Evolutionary conservation across 768 basidiomycete genomes (phyloP).

Genomic region (Boletus eberwhitei): DNA sequence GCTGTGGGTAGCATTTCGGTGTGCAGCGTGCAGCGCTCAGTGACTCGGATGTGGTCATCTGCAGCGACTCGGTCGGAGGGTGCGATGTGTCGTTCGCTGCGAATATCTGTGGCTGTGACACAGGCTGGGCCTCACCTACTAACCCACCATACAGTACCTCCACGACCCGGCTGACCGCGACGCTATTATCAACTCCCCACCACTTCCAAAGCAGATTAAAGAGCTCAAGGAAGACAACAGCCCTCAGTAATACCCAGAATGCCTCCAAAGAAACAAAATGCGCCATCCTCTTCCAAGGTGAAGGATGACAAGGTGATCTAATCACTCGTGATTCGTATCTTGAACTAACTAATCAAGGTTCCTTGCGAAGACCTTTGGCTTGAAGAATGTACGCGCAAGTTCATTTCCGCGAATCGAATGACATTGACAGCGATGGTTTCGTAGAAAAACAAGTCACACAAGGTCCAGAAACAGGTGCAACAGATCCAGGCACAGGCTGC

Average conservation of each 20-base stretch:
- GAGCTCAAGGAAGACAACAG: not conserved
- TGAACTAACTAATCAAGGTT: constrained; percentile 30
- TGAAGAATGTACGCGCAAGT: constrained; percentile 71
- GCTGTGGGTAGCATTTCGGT: not conserved
- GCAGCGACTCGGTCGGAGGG: not conserved
- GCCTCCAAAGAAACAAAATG: constrained; percentile 79
- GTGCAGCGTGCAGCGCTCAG: too few species aligned
- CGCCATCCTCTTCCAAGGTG: constrained; percentile 57
- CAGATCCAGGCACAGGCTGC: constrained; percentile 76
- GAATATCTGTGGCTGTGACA: constrained; percentile 3
- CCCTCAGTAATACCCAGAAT: constrained; percentile 34
- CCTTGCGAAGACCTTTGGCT: constrained; percentile 68
- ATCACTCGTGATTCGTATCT: constrained; percentile 8
- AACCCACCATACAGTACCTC: not conserved
- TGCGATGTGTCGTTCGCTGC: not conserved
- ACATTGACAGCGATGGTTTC: constrained; percentile 4
- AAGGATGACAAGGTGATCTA: constrained; percentile 75
- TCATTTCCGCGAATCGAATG: constrained; percentile 3
- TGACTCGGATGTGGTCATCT: not conserved
- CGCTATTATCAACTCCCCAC: not conserved
- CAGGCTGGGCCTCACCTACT: not conserved
- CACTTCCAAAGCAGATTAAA: not conserved
- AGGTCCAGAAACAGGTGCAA: constrained; percentile 83
- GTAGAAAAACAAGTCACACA: constrained; percentile 93
- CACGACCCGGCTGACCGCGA: not conserved